Base-by-base conservation (phyloP, 371 early-diverging fungal species). In the Circinella minor region DNA sequence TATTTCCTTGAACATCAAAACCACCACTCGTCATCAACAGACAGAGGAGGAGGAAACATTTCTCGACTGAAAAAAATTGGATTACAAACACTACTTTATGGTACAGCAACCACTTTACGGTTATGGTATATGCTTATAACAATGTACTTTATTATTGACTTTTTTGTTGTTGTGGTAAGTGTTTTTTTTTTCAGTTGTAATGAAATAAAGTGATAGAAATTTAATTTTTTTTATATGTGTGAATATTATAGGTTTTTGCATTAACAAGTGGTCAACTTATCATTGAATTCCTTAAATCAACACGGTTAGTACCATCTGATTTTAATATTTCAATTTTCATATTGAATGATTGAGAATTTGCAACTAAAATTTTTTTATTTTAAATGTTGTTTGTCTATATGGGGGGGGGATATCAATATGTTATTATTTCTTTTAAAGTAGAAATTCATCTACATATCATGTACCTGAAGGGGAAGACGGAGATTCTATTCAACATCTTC, bases 121-220 rank as follows among this genome's bases (percentile, higher is more conserved):
- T 38, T 81, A 14, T 71, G 76, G 70, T 81, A 81, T 67, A 81
- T 81, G 81, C 64, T 81, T 34, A 65, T 78, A 36, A 71, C 74
- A 6, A 81, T 78, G 81, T 81, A 81, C 67, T 81, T 81, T 54
- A 81, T 78, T 55, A 75, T 67, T 18, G 75, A 75, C 37, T 61
- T 81, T 5, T 78, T 81, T 51, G 59, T 75, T 8, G 65, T 71
- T n/a, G 66, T 81, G 68, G 78, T 78, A 73, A 69, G 72, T 69
- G 0, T 6, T 14, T 51, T 18, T 57, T 10, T 5, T 36, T 17
- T 49, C 8, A 36, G n/a, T 5, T 27, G 10, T 49, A 34, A 34
- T 49, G 17, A n/a, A n/a, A 9, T 36, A 36, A 27, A 27, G 27
- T 27, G 27, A 27, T 2, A 27, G 27, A 27, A 27, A 27, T 2